phyloP scores from a whole-genome alignment of 2,329 filamentous ascomycete species.

The Moelleriella libera region DNA sequence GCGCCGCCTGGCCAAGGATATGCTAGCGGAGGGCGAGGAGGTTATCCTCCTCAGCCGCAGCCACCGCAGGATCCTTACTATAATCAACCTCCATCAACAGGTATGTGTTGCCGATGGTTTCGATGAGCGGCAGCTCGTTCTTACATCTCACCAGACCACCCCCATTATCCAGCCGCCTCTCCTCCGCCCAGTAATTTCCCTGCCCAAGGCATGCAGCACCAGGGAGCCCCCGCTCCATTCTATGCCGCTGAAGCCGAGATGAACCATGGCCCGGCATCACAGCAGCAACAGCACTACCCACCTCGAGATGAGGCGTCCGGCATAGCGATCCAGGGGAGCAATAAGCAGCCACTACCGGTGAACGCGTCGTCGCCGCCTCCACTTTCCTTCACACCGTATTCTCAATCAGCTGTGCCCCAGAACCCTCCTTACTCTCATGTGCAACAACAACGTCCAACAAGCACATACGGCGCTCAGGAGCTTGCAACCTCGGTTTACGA shows the following conservation, averaged over 20 bases:
- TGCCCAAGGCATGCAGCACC: constrained; percentile 28
- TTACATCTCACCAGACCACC: constrained; percentile 22
- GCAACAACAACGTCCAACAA: constrained; percentile 42
- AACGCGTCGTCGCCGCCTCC: constrained; percentile 37
- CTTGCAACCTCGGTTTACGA: constrained; percentile 66
- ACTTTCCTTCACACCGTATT: constrained; percentile 28
- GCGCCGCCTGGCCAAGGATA: constrained; percentile 32
- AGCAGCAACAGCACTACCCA: constrained; percentile 28
- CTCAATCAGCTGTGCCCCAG: constrained; percentile 15
- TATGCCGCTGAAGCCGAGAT: constrained; percentile 49
- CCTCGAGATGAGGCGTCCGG: constrained; percentile 37
- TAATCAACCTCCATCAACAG: constrained; percentile 37
- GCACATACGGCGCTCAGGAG: constrained; percentile 62
- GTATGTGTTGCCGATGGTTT: constrained; percentile 6
- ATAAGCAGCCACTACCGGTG: constrained; percentile 11
- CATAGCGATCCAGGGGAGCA: constrained; percentile 11
- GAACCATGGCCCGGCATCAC: constrained; percentile 21
- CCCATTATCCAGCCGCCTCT: constrained; percentile 30
- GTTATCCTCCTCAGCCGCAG: constrained; percentile 18
- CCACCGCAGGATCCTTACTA: constrained; percentile 49
- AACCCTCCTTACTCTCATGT: constrained; percentile 22
- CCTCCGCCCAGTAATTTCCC: constrained; percentile 29
- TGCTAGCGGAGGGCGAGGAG: constrained; percentile 20
- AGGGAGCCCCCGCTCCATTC: constrained; percentile 43
- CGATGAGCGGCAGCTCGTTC: no score